Base-by-base conservation (phyloP, 371 early-diverging fungal species). In the Zychaea mexicana region DNA sequence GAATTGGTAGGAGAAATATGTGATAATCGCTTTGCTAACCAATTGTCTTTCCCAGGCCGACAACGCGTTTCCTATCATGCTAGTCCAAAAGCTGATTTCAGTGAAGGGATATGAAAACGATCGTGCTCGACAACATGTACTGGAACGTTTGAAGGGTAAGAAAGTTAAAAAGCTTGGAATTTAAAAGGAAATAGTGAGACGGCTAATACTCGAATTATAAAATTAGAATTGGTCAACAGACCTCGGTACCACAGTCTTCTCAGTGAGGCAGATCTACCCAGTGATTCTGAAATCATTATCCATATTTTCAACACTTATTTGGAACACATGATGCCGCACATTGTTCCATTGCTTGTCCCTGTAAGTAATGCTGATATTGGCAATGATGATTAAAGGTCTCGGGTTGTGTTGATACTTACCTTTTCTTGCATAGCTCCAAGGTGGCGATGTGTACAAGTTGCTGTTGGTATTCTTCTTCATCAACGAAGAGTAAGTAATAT, bases 401-500 rank as follows among this genome's bases (percentile, higher is more conserved):
- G 17, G 13, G n/a, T 2, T 15, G 31, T 55, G 19, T 19, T n/a
- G 31, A 55, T n/a, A 33, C 24, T 58, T 21, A 60, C 28, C 12
- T 15, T 24, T 8, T 30, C 31, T 26, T 22, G 22, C 6, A 39
- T 58, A 68, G 68, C 38, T 38, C 12, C 62, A 68, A 36, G 60
- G 62, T 24, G 26, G 26, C 32, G 68, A 68, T 32, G 38, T 63
- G 22, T 60, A 63, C 33, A 57, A 63, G 24, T 68, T 63, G 54
- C 32, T 68, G 36, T 38, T 68, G 30, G 38, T 68, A 17, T 68
- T 63, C 39, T 68, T 68, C 46, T 68, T 57, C 31, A 63, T 59
- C 31, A 68, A 63, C 1, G 63, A 62, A 52, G 68, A 68, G 63
- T 66, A 66, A 55, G 66, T 63, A 17, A 17, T 15, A 52, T 27